phyloP scores from a whole-genome alignment of 148 eudicot species.

The Amaranthus cruentus region DNA sequence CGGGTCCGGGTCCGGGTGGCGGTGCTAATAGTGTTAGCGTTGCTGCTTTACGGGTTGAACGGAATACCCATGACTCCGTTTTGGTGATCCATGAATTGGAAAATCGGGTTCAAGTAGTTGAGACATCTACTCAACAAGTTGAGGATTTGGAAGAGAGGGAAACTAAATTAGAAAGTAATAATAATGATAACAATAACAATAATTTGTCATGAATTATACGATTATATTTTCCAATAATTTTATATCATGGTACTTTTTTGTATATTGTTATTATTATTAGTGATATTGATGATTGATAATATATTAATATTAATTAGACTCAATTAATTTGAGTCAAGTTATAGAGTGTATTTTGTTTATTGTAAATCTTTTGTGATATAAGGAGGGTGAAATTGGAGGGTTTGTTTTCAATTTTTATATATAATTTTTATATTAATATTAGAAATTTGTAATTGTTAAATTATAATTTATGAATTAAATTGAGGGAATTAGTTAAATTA shows the following conservation, averaged over 20 bases:
- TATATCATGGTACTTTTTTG: background rate
- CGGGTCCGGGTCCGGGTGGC: background rate
- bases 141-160: conserved; percentile 8
- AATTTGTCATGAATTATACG: background rate
- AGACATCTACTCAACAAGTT: background rate
- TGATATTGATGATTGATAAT: background rate
- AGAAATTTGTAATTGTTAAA: background rate
- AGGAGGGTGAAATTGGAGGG: background rate
- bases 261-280: background rate
- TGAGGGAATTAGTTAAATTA: background rate
- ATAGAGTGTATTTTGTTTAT: background rate
- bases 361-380: background rate
- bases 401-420: background rate
- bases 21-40: background rate
- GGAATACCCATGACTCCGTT: conserved; percentile 14
- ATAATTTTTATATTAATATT: background rate
- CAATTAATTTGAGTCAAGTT: background rate
- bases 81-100: conserved; percentile 18
- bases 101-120: conserved; percentile 1
- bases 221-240: background rate
- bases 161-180: conserved; percentile 5
- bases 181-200: background rate
- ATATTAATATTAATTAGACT: background rate
- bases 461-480: background rate
- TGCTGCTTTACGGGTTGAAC: conserved; percentile 23